Evolutionary conservation across 1,139 yeast species (phyloP).

Genomic region (Pichia sp.): DNA sequence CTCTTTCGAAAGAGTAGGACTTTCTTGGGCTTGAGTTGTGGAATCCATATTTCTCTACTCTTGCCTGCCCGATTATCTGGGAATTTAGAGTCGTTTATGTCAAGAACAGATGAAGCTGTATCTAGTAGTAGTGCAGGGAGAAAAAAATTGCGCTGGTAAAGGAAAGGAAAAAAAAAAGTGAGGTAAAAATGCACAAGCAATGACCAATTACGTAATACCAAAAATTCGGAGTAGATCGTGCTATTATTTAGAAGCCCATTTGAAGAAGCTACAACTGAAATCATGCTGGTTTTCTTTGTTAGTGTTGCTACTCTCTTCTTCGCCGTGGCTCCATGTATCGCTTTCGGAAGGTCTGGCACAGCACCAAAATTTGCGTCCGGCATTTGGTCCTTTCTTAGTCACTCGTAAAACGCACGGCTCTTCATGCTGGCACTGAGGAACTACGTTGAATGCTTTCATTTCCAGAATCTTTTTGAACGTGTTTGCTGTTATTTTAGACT

Average conservation of each 20-base stretch:
- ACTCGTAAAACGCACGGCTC: constrained; percentile 47
- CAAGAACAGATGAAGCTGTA: not conserved
- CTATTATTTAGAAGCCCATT: constrained; percentile 34
- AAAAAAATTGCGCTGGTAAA: not conserved
- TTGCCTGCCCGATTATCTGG: not conserved
- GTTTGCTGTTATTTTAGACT: constrained; percentile 10
- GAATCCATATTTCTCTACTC: not conserved
- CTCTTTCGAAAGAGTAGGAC: constrained; percentile 9
- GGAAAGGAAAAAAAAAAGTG: not conserved
- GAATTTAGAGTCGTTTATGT: not conserved
- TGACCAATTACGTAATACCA: not conserved
- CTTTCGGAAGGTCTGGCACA: constrained; percentile 37
- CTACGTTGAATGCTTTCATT: constrained; percentile 9
- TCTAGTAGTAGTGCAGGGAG: not conserved
- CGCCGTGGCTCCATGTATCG: constrained; percentile 22
- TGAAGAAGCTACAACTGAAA: constrained; percentile 34
- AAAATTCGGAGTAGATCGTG: not conserved
- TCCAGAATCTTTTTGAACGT: constrained; percentile 18
- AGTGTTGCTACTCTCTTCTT: not conserved
- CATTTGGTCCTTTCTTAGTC: constrained; percentile 41
- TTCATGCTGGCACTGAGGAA: constrained; percentile 50
- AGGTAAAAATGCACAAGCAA: not conserved
- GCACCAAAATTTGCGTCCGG: constrained; percentile 59
- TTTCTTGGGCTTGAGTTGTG: not conserved
- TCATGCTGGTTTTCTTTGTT: not conserved